These are phyloP conservation scores for Filosporella fistucella DNA, from an alignment of 495 filamentous ascomycete genomes.

Conservation along the genomic window DNA sequence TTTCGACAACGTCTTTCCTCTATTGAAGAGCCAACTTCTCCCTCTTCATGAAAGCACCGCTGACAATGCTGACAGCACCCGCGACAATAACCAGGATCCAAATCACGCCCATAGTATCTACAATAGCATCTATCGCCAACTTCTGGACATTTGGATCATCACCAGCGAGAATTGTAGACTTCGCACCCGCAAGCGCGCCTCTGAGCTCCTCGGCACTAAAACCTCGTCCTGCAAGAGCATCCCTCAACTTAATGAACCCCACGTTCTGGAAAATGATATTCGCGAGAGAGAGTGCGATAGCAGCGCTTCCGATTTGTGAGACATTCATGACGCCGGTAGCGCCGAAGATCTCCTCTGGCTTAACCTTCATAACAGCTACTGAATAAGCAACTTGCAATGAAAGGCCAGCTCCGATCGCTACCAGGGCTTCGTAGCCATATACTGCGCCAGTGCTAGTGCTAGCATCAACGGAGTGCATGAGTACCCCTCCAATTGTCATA, in stretches of 20 bases:
- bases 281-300: constrained; percentile 42
- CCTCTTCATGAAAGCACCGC: constrained; percentile 2
- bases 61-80: constrained; percentile 24
- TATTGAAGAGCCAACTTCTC: constrained; percentile 5
- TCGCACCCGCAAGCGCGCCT: constrained; percentile 39
- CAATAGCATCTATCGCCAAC: constrained; percentile 32
- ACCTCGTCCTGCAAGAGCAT: constrained; percentile 26
- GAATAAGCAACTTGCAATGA: constrained; percentile 39
- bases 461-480: constrained; percentile 35
- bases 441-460: constrained; percentile 29
- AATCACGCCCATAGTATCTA: constrained; percentile 32
- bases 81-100: constrained; percentile 37
- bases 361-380: constrained; percentile 37
- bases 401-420: constrained; percentile 42
- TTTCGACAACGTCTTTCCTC: neutral
- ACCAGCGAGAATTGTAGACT: constrained; percentile 31
- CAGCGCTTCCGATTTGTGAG: constrained; percentile 40
- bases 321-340: constrained; percentile 43
- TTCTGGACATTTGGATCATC: constrained; percentile 18
- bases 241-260: constrained; percentile 17
- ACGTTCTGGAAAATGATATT: constrained; percentile 43
- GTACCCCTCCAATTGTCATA: constrained; percentile 39
- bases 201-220: constrained; percentile 29
- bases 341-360: constrained; percentile 25
- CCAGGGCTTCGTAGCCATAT: constrained; percentile 44